phyloP scores from a whole-genome alignment of 768 basidiomycete species.

The Amyloporia xantha region DNA sequence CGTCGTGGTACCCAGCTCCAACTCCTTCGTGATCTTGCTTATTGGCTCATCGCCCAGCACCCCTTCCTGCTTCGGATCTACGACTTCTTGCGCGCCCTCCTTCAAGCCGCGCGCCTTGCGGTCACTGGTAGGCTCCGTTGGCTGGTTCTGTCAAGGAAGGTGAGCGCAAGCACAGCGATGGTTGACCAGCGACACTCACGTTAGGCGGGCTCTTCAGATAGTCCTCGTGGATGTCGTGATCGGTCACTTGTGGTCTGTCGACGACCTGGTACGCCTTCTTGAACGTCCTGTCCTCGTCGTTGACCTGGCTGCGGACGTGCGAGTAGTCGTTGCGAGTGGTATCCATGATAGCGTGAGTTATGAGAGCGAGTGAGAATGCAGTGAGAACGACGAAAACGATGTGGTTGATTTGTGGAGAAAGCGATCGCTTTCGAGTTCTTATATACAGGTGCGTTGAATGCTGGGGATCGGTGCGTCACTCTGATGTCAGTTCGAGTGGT shows the following conservation, averaged over 20 bases:
- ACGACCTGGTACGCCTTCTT: constrained; percentile 27
- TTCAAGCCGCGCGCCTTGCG: constrained; percentile 14
- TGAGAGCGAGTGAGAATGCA: neutral
- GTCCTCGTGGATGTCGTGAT: constrained; percentile 31
- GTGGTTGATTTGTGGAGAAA: neutral
- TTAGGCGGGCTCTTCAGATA: constrained; percentile 25
- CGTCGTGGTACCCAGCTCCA: constrained; percentile 13
- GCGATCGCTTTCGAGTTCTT: neutral
- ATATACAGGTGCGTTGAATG: neutral
- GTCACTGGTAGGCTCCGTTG: constrained; percentile 5
- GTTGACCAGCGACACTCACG: constrained; percentile 13
- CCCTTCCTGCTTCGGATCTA: constrained; percentile 10
- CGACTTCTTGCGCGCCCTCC: constrained; percentile 17
- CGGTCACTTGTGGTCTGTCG: constrained; percentile 18
- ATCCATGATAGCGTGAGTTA: neutral
- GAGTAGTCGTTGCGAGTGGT: constrained; percentile 1
- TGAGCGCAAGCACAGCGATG: neutral
- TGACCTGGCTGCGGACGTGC: neutral
- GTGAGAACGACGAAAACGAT: neutral
- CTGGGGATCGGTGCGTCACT: constrained; percentile 5
- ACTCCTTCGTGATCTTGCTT: constrained; percentile 17
- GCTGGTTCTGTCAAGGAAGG: constrained; percentile 13
- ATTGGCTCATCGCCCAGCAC: constrained; percentile 16
- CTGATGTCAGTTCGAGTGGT: constrained; percentile 3
- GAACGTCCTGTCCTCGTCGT: constrained; percentile 13